Evolutionary conservation across 305 asterid species (phyloP).

Genomic region (Fraxinus ornus): DNA sequence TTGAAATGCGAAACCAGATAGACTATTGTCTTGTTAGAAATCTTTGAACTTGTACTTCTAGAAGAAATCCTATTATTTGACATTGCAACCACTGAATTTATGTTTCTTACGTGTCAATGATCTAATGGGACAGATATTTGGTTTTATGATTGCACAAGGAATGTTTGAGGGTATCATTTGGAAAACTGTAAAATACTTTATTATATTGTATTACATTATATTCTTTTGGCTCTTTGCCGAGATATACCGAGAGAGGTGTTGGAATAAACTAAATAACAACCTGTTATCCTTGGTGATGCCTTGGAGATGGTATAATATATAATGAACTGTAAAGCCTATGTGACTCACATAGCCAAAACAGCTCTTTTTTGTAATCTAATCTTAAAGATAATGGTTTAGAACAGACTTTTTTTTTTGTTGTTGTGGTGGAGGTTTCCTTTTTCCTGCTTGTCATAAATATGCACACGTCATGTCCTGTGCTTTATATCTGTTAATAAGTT

Average conservation of each 20-base stretch:
- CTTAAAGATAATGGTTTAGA: neutral
- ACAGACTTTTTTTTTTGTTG: neutral
- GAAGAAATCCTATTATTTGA: slow-evolving; percentile 4
- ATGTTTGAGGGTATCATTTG: neutral
- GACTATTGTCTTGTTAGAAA: neutral
- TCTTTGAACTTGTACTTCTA: neutral
- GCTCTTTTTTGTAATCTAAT: neutral
- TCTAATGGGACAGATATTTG: neutral
- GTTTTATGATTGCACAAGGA: neutral
- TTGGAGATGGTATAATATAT: neutral
- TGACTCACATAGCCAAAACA: neutral
- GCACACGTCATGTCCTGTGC: neutral
- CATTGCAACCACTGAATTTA: neutral
- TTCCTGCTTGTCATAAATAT: neutral
- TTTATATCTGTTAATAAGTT: neutral
- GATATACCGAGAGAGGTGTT: neutral
- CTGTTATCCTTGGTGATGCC: neutral
- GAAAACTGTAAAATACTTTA: neutral
- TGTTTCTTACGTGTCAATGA: neutral
- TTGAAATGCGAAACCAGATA: neutral
- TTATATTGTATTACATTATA: neutral
- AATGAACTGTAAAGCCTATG: neutral
- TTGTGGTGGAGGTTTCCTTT: neutral
- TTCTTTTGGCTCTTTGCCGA: neutral
- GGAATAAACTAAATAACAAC: neutral